Evolutionary conservation across 768 basidiomycete species (phyloP), one percentile per base, ranked within the genome.

Genomic region (Boletus tomentosulus): DNA sequence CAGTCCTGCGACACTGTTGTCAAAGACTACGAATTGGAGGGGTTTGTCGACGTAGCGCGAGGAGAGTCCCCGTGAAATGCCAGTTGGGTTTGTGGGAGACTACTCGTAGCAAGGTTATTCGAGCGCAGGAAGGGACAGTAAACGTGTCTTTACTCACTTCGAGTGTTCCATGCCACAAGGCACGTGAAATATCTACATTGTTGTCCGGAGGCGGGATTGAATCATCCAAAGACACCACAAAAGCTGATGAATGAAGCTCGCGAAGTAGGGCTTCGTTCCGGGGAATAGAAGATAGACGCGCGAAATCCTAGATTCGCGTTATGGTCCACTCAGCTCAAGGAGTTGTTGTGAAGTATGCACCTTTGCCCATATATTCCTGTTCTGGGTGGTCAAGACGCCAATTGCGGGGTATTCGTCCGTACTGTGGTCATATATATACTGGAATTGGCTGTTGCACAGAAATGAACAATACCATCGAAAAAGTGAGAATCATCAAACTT

Each of bases 41-140:
- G 95, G 94, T 71, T 97, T 98, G 72, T 98, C 95, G 45, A 92
- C 84, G 85, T 87, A 91, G 41, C 89, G 82, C 56, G 87, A 88
- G 35, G 80, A 78, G 19, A 91, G 76, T n/a, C 85, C 85, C 8
- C 66, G 62, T 19, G 66, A 55, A 37, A 73, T 45, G 28, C 43
- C 30, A 0, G 46, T 49, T 48, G 57, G 52, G 54, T 73, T 73
- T 38, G 65, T 54, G 16, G 57, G 49, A 1, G 57, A 60, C 66
- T 66, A 38, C 0, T 19, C 16, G 34, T 19, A 41, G 24, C 3
- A 19, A 34, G 25, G 15, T 6, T 12, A 46, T 55, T 43, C 25
- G 6, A 30, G 33, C 12, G 7, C 30, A 7, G 11, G 24, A 43
- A 12, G 41, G 13, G 11, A 35, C 16, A 41, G 10, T 37, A 9